A percentile compares a stretch with the other conserved stretches of the same genome.
These are phyloP conservation scores for Tardiomyces depauwii DNA, from an alignment of 1,139 yeast genomes.

Conservation along the genomic window DNA sequence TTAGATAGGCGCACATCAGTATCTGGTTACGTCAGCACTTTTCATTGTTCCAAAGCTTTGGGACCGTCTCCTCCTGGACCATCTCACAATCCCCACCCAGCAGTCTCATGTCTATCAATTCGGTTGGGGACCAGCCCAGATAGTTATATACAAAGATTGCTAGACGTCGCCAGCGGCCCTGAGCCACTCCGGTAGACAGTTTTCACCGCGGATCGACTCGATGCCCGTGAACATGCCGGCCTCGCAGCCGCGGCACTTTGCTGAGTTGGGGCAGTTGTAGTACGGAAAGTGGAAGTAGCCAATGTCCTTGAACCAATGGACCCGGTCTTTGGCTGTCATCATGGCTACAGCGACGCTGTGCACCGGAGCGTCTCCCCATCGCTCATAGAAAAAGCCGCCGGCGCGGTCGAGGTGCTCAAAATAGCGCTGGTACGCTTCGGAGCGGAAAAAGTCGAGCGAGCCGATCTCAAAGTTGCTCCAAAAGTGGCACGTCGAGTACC, in stretches of 20 bases:
- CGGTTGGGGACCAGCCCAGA: too few species aligned
- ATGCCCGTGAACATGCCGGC: conserved; percentile 38
- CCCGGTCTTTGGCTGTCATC: conserved; percentile 55
- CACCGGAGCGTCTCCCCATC: conserved; percentile 94
- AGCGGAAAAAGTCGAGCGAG: conserved; percentile 66
- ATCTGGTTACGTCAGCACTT: too few species aligned
- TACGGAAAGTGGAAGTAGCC: conserved; percentile 73
- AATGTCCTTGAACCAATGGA: conserved; percentile 85
- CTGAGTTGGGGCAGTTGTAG: conserved; percentile 44
- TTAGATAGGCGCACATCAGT: too few species aligned
- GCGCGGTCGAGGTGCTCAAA: conserved; percentile 49
- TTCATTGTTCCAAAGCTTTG: too few species aligned
- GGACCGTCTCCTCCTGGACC: too few species aligned
- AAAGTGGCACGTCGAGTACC: conserved; percentile 74
- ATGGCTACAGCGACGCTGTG: conserved; percentile 65
- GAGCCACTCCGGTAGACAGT: conserved; percentile 68
- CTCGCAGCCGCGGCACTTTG: conserved; percentile 32
- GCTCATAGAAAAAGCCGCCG: conserved; percentile 76
- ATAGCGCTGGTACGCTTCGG: conserved; percentile 54
- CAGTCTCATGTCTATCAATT: too few species aligned
- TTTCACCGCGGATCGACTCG: conserved; percentile 43
- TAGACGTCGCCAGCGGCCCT: conserved; percentile 22
- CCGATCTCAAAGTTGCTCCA: conserved; percentile 83
- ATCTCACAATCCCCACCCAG: too few species aligned
- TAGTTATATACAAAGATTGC: background rate